Conservation (phyloP, 441 rosid genomes). For the Pelargonium australe region DNA sequence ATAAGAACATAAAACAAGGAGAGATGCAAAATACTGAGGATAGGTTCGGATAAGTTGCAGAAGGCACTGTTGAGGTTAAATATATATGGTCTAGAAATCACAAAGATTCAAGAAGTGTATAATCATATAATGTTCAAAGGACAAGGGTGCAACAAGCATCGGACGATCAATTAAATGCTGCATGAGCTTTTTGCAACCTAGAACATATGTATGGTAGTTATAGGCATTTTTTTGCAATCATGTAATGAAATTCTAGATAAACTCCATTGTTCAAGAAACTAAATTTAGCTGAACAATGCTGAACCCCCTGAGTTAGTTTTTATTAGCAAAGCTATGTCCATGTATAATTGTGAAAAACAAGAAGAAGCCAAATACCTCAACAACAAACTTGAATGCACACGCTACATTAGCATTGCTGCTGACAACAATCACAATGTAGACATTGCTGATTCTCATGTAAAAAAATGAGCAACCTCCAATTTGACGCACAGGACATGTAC, state of each 20-base stretch:
- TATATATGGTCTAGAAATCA: not conserved
- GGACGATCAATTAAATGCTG: too few relatives aligned
- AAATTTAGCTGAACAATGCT: not conserved
- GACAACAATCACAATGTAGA: constrained; percentile 88
- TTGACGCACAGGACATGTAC: constrained; percentile 91
- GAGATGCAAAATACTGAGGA: not conserved
- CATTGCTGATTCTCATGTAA: constrained; percentile 95
- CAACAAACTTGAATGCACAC: constrained; percentile 93
- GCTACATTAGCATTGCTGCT: constrained; percentile 97
- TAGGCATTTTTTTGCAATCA: not conserved
- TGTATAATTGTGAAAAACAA: not conserved
- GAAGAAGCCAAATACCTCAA: constrained; percentile 51
- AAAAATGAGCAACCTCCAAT: constrained; percentile 95
- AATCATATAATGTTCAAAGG: not conserved
- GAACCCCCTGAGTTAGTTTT: not conserved
- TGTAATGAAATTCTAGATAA: not conserved
- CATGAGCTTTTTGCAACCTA: too few relatives aligned
- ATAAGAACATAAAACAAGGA: not conserved
- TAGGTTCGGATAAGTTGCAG: not conserved
- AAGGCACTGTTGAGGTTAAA: constrained; percentile 3
- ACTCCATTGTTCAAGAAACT: not conserved
- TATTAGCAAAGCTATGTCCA: not conserved
- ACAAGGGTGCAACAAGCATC: not conserved
- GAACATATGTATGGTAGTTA: too few relatives aligned
- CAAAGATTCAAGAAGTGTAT: not conserved